Conservation (phyloP, 805 yeast genomes). For the Scheffersomyces ergatensis region DNA sequence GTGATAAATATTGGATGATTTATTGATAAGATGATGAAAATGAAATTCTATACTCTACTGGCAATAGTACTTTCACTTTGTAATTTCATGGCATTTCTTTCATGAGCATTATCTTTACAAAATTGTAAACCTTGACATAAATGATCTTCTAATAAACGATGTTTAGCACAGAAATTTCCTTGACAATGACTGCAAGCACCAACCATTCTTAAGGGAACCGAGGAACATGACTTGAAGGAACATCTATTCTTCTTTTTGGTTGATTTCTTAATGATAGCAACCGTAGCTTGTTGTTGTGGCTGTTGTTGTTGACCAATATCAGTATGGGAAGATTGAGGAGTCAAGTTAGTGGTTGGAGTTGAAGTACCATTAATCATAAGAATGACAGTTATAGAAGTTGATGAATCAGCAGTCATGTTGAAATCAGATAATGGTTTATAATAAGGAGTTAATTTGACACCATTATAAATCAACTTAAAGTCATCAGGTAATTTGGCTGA, state of each 20-base stretch:
- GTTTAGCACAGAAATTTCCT: slow-evolving; percentile 84
- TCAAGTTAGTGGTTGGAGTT: slow-evolving; percentile 14
- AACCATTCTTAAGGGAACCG: slow-evolving; percentile 63
- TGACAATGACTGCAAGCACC: slow-evolving; percentile 85
- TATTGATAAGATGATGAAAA: no score
- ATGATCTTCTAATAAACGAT: slow-evolving; percentile 83
- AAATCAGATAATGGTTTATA: slow-evolving; percentile 19
- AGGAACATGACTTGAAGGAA: slow-evolving; percentile 56
- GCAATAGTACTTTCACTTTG: slow-evolving; percentile 83
- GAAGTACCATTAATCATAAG: slow-evolving; percentile 26
- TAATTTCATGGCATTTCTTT: slow-evolving; percentile 77
- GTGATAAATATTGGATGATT: no score
- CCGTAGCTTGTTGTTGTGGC: slow-evolving; percentile 15
- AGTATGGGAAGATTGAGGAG: slow-evolving; percentile 6
- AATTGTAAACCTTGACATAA: slow-evolving; percentile 71
- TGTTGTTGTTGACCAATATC: slow-evolving; percentile 2
- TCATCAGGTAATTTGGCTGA: slow-evolving; percentile 29
- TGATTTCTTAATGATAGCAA: slow-evolving; percentile 21
- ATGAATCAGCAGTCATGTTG: slow-evolving; percentile 11
- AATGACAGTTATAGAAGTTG: slow-evolving; percentile 16
- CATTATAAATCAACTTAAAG: slow-evolving; percentile 40
- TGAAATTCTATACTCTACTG: slow-evolving; percentile 49
- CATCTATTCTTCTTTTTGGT: slow-evolving; percentile 44
- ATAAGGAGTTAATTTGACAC: slow-evolving; percentile 32
- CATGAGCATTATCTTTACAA: slow-evolving; percentile 82